phyloP scores from a whole-genome alignment of 495 filamentous ascomycete species.

The Penicillium fimorum region DNA sequence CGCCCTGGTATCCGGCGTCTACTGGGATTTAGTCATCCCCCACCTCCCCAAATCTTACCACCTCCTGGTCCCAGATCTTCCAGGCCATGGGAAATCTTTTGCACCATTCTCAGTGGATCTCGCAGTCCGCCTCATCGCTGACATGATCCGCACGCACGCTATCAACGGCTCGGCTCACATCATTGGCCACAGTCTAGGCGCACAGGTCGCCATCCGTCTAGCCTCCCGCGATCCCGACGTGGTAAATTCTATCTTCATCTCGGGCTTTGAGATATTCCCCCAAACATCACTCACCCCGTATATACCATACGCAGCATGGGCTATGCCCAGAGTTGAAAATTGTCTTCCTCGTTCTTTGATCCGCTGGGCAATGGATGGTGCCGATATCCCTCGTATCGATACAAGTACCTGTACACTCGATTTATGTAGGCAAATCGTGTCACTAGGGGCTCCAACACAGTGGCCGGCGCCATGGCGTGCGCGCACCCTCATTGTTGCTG shows the following conservation, averaged over 20 bases:
- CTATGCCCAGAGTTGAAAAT: slow-evolving; percentile 11
- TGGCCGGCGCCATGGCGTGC: slow-evolving; percentile 2
- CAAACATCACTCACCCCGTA: slow-evolving; percentile 1
- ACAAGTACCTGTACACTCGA: slow-evolving; percentile 1
- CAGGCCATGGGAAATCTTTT: slow-evolving; percentile 19
- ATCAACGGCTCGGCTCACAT: slow-evolving; percentile 8
- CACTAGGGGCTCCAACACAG: background rate
- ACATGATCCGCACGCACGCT: slow-evolving; percentile 14
- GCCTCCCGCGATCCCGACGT: slow-evolving; percentile 8
- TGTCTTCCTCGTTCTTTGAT: slow-evolving; percentile 2
- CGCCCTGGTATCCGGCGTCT: slow-evolving; percentile 9
- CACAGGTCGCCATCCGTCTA: slow-evolving; percentile 14
- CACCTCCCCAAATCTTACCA: slow-evolving; percentile 17
- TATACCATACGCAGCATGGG: slow-evolving; percentile 11
- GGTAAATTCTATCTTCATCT: slow-evolving; percentile 6
- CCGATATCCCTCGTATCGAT: slow-evolving; percentile 8
- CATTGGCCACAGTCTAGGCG: slow-evolving; percentile 19
- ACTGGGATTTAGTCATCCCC: slow-evolving; percentile 18
- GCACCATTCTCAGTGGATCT: slow-evolving; percentile 14
- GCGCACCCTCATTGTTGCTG: slow-evolving; percentile 10
- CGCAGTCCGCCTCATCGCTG: background rate
- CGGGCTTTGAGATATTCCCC: slow-evolving; percentile 7
- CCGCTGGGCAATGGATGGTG: slow-evolving; percentile 18
- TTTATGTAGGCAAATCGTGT: slow-evolving; percentile 1
- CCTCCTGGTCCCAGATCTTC: slow-evolving; percentile 20